Evolutionary conservation across 2,329 filamentous ascomycete genomes (phyloP), one percentile per base, ranked within the genome.

Genomic region (Remersonia thermophila): DNA sequence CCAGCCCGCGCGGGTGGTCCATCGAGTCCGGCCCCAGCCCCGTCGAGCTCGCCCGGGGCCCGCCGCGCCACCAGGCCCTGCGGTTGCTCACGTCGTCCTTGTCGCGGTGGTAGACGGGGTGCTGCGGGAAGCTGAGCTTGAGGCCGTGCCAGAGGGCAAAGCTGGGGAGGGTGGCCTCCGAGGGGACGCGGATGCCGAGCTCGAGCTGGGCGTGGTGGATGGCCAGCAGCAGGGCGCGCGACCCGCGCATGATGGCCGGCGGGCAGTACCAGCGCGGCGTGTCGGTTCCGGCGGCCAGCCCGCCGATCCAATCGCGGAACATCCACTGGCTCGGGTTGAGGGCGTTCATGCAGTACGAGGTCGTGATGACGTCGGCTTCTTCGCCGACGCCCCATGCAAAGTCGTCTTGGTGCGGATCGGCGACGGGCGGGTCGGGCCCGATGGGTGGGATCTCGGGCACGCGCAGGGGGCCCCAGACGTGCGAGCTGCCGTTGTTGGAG

Each of bases 131-230:
- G 41, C 51, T 54, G 25, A 60, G 40, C 49, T 61, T 61, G 28
- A 61, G 49, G 13, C 58, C 57, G 38, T 57, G 53, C 55, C 55
- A 61, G 2, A 59, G 44, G 8, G 58, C 58, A 35, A 54, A 60
- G 18, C 49, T 51, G 7, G 56, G 52, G n/a, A 58, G 47, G 2
- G 53, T 56, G 1, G 56, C 53, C 45, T 61, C 58, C 33, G 51
- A 53, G 7, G 56, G 54, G 1, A 59, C 33, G 14, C 47, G 46
- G 27, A 59, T 35, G 13, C 52, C 56, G 3, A 42, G 36, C 13
- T 49, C 41, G 26, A 54, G 36, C 43, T 60, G 57, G 3, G 50
- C 51, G 25, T 53, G 43, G 42, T 61, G 58, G 17, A 53, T 47
- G 23, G 47, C 51, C 2, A 58, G 48, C 13, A 59, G 43, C 2